phyloP scores from a whole-genome alignment of 345 rosid genomes.

The Clarkia xantiana region DNA sequence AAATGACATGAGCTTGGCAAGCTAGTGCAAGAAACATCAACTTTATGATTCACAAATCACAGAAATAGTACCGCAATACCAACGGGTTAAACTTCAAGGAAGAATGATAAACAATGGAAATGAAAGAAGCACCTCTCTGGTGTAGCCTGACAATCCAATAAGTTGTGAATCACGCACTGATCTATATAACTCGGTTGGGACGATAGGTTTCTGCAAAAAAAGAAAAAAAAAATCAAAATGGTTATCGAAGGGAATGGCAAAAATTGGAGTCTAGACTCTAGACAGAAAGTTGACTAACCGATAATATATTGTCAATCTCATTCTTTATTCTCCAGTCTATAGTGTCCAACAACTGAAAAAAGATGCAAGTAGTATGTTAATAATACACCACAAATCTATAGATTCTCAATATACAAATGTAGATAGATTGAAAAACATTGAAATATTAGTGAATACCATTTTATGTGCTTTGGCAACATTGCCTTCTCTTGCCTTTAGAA shows the following conservation, averaged over 20 bases:
- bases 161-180: conserved; percentile 78
- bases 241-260: too few species aligned
- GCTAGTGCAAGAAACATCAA: background rate
- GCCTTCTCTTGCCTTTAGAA: conserved; percentile 67
- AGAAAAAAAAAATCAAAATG: background rate
- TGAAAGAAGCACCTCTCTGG: conserved; percentile 55
- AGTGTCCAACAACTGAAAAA: conserved; percentile 70
- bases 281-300: conserved; percentile 28
- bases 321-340: conserved; percentile 81
- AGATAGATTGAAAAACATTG: too few species aligned
- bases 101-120: background rate
- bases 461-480: conserved; percentile 56
- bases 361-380: background rate
- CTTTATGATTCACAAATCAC: too few species aligned
- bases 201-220: conserved; percentile 69
- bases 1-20: too few species aligned
- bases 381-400: background rate
- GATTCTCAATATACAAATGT: too few species aligned
- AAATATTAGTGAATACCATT: conserved; percentile 34
- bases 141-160: conserved; percentile 88
- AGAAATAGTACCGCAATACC: too few species aligned
- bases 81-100: background rate
- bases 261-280: too few species aligned
- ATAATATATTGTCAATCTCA: conserved; percentile 60
- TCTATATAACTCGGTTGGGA: conserved; percentile 56